These are phyloP conservation scores for Aegilops tauschii DNA, from an alignment of 176 grass and related monocot species.

Conservation along the genomic window DNA sequence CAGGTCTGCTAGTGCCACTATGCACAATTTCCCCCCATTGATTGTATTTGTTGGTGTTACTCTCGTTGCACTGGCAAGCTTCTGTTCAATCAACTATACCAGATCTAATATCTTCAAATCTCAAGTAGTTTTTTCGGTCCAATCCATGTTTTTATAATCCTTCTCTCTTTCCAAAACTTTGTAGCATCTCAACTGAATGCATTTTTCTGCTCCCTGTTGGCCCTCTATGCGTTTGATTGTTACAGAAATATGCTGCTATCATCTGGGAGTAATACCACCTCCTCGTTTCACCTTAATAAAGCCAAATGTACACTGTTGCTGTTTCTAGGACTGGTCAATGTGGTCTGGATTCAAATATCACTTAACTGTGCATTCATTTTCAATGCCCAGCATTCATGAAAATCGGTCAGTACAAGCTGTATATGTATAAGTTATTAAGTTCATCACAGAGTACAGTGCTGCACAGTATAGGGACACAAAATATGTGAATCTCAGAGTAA, in stretches of 20 bases:
- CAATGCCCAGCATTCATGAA: background rate
- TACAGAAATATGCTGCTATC: background rate
- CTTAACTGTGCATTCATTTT: background rate
- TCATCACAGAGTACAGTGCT: background rate
- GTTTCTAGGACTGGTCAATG: background rate
- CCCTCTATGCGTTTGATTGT: background rate
- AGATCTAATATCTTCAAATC: constrained; percentile 6
- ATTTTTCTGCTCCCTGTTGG: background rate
- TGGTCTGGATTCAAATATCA: background rate
- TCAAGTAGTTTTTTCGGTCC: background rate
- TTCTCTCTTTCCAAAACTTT: constrained; percentile 21
- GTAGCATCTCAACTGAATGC: background rate
- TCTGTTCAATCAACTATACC: background rate
- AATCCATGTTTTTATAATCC: background rate
- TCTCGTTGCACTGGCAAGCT: background rate
- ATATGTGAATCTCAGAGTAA: background rate
- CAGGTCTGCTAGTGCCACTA: constrained; percentile 50
- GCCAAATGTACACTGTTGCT: background rate
- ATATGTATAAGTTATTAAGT: background rate
- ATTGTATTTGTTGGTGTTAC: constrained; percentile 7
- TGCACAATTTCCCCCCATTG: background rate
- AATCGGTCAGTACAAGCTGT: background rate
- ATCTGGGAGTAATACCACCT: background rate
- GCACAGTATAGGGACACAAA: background rate
- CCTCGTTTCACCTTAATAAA: background rate